Evolutionary conservation across 108 stramenopile species (phyloP), one percentile per base, ranked within the genome.

Genomic region (Skeletonema marinoi): DNA sequence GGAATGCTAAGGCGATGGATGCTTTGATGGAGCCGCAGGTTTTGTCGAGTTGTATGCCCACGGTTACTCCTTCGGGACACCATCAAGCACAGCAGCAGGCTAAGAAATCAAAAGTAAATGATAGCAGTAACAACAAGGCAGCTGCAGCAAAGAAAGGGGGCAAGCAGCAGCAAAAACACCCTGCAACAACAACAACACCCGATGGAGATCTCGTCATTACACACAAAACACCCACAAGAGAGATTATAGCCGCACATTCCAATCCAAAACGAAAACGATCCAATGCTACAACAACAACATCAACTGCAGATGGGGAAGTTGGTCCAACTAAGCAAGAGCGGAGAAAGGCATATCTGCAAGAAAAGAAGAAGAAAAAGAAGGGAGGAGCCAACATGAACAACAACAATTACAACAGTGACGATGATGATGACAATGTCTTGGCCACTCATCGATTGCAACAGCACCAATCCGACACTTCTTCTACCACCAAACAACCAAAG

Each of bases 331-430:
- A 83, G 31, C 78, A 78, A 35, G 82, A 71, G 13, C 68, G 74
- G 16, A 50, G 68, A 17, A 78, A 78, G 78, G 78, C 66, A 7
- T 83, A 74, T 58, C 68, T 83, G 56, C 36, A 36, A 7, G 50
- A 78, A 42, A 73, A 83, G 54, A 83, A 83, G 50, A 83, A 78
- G 60, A 78, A 78, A 70, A 83, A 83, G 41, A 83, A 83, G 36
- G 72, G 82, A 3, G 56, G 65, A 7, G 2, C 7, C 30, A 60
- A 21, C 19, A 36, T 41, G 9, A 50, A 59, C 56, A 62, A 71
- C 35, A 69, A 66, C n/a, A n/a, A n/a, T n/a, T 38, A 60, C 21
- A 75, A 66, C 31, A 68, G 39, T 7, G 60, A 80, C 16, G 16
- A 59, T 63, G 39, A 29, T 19, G 31, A 68, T 41, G 48, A 44